Base-by-base conservation (phyloP, 2,329 filamentous ascomycete species). In the Exophiala dermatitidis region DNA sequence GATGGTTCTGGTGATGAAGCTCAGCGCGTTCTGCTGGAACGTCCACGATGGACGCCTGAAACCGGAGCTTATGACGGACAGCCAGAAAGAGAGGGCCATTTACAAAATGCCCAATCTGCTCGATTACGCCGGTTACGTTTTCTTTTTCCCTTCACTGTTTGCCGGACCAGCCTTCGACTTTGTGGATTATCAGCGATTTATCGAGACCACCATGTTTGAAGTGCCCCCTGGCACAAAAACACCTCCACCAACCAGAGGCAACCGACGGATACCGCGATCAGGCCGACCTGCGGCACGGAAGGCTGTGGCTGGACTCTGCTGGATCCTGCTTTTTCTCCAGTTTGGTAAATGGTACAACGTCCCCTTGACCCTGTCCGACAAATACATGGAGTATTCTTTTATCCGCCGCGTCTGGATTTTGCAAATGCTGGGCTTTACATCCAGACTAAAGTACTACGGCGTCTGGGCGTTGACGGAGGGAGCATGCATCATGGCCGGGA, bases 1-100 rank as follows among this genome's bases (percentile, higher is more conserved):
- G 70, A 98, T 98, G 93, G 93, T 98, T 33, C 73, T 97, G 63
- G 85, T 97, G 59, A 98, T 98, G 89, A 98, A 98, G 71, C 81
- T 98, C 34, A 89, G 84, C 26, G 87, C 91, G 3, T 98, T 98
- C 67, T 95, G 89, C 73, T 98, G 93, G 93, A 97, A 97, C 67
- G 85, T 97, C 5, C 90, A 93, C 64, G 93, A 98, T 68, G 94
- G 93, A 19, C 83, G 85, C 54, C 77, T 95, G 19, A 83, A 88
- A 2, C 82, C 85, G 12, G 78, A 85, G 41, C 82, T 90, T 53
- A 80, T 98, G n/a, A 88, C 87, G 0, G 88, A 93, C 46, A 82
- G 86, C 43, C 93, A 98, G 68, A 90, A 85, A 66, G 86, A 90
- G 60, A 83, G 88, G 31, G 86, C 86, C 44, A 78, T 98, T 40